Base-by-base conservation (phyloP, 2,329 filamentous ascomycete species). In the Colletotrichum sp. region DNA sequence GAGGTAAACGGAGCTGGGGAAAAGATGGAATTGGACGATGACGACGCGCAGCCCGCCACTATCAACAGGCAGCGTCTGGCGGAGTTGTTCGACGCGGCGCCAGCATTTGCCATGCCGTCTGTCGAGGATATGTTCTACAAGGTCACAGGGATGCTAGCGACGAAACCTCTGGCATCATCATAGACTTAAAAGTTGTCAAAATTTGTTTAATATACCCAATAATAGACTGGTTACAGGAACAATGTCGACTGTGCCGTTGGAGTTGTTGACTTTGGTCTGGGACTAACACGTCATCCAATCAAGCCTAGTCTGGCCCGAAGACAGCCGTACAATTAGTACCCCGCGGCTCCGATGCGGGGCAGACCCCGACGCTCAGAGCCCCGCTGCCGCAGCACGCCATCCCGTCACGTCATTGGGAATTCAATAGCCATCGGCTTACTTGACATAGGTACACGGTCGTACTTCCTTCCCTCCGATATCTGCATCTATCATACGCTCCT, bases 91-190 rank as follows among this genome's bases (percentile, higher is more conserved):
- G 93, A 95, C 77, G 87, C 89, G 16, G 91, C 91, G 3, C 92
- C 93, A 3, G 90, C 92, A 5, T 94, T 94, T 80, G 92, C 93
- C 1, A 89, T 94, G 80, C 92, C 93, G 26, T 91, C 93, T 13
- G 90, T 96, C 26, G 92, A 94, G 82, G 94, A 95, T 77, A 90
- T 95, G 85, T 96, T 96, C 81, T 92, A 93, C 82, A 91, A 92
- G 82, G 92, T 96, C 52, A 90, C 93, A 14, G 90, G 87, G 7
- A 81, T 95, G 77, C 92, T 94, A 81, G 89, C 90, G 2, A 86
- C 89, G 75, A 93, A 91, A 82, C 88, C 90, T 16, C 78, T 87
- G 58, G 79, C 81, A 12, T 73, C 79, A 26, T 78, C 76, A 72
- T 79, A 66, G 73, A 64, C 67, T 66, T 34, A 74, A 61, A 66